A percentile compares a stretch with the other conserved stretches of the same genome.
These are phyloP conservation scores for Vigna angularis DNA, from an alignment of 306 rosid genomes.

Conservation along the genomic window DNA sequence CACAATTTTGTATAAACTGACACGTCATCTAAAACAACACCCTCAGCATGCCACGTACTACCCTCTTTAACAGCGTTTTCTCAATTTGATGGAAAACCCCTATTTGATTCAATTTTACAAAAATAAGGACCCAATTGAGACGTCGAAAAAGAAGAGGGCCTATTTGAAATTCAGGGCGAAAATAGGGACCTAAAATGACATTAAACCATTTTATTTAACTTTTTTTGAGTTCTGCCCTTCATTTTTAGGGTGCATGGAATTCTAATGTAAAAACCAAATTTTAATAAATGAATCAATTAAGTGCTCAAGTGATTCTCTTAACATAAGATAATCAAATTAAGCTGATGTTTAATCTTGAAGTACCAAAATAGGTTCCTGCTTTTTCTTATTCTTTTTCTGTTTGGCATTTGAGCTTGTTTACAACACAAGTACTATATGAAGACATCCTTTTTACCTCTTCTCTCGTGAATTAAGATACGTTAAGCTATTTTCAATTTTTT, in stretches of 20 bases:
- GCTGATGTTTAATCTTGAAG: conserved; percentile 14
- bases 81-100: no score
- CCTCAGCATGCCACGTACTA: no score
- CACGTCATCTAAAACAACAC: no score
- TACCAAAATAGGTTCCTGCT: conserved; percentile 8
- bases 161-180: no score
- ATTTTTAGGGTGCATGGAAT: conserved; percentile 3
- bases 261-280: conserved; percentile 12
- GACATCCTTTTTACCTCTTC: background rate
- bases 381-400: background rate
- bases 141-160: no score
- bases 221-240: conserved; percentile 3
- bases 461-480: conserved; percentile 12
- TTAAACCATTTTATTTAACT: background rate
- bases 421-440: conserved; percentile 1
- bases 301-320: conserved; percentile 22
- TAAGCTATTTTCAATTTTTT: conserved; percentile 30
- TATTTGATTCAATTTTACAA: no score
- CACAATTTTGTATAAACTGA: no score
- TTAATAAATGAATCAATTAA: conserved; percentile 3
- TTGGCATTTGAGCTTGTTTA: conserved; percentile 16
- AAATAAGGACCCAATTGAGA: no score
- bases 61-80: no score
- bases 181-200: no score
- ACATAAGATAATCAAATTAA: conserved; percentile 7